A percentile compares a stretch with the other conserved stretches of the same genome.
Conservation (phyloP, 306 rosid species). For the Fragaria ananassa region DNA sequence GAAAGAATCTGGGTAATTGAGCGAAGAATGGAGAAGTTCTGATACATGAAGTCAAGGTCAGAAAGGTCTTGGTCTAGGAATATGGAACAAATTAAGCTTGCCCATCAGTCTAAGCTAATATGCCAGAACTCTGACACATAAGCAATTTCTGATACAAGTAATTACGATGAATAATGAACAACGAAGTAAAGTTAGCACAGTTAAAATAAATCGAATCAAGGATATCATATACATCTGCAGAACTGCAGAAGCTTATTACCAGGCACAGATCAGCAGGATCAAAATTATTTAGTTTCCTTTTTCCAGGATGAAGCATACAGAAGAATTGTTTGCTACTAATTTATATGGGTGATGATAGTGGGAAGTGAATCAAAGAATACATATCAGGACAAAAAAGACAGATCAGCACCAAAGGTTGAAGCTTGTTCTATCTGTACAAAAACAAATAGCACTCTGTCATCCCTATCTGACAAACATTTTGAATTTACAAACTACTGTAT, state of each 20-base stretch:
- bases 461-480: neutral
- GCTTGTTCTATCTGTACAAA: neutral
- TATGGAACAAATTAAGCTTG: neutral
- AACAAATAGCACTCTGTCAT: conserved; percentile 7
- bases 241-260: conserved; percentile 4
- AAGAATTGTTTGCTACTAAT: conserved; percentile 8
- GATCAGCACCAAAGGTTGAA: neutral
- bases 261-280: neutral
- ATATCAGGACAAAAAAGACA: neutral
- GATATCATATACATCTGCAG: neutral
- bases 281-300: neutral
- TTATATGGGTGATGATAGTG: neutral
- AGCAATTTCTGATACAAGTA: neutral
- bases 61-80: conserved; percentile 3
- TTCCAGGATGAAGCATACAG: neutral
- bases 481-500: neutral
- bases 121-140: neutral
- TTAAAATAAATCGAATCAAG: neutral
- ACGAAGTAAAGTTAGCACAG: neutral
- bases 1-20: neutral
- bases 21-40: neutral
- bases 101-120: neutral
- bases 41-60: neutral
- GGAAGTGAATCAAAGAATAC: conserved; percentile 5
- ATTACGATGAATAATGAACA: neutral